Percentiles rank a stretch among this genome's conserved stretches.
These are phyloP conservation scores for Medicago arabica DNA, from an alignment of 306 rosid species.

Conservation along the genomic window DNA sequence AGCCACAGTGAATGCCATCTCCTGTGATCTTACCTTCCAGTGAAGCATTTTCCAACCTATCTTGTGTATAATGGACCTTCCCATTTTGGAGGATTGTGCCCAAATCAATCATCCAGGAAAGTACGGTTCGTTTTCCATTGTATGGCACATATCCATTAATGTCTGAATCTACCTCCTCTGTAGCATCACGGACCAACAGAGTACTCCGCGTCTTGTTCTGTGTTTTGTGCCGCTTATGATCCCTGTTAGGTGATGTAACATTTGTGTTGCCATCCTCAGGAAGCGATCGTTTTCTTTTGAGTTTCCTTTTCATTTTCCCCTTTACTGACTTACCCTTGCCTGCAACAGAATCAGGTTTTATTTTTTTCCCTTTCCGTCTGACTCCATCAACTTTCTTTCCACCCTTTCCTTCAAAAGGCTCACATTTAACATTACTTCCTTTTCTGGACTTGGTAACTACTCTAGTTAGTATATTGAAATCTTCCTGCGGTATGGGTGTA, in stretches of 20 bases:
- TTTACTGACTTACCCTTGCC: slow-evolving; percentile 49
- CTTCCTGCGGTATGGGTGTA: slow-evolving; percentile 73
- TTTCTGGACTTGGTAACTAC: slow-evolving; percentile 41
- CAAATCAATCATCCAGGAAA: slow-evolving; percentile 91
- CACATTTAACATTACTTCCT: slow-evolving; percentile 42
- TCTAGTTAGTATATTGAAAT: slow-evolving; percentile 61
- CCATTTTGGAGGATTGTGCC: slow-evolving; percentile 68
- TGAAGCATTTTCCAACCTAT: slow-evolving; percentile 43
- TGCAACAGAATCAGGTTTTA: slow-evolving; percentile 44
- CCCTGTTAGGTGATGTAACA: slow-evolving; percentile 44
- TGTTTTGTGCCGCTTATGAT: slow-evolving; percentile 56
- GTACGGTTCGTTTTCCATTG: slow-evolving; percentile 79
- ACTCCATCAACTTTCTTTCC: slow-evolving; percentile 33
- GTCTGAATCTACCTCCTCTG: slow-evolving; percentile 66
- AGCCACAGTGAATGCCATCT: slow-evolving; percentile 85
- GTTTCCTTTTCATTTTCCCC: slow-evolving; percentile 56
- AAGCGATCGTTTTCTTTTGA: slow-evolving; percentile 50
- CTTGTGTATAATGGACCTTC: slow-evolving; percentile 68
- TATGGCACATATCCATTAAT: slow-evolving; percentile 75
- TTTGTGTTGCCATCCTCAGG: slow-evolving; percentile 42
- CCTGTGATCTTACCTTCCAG: slow-evolving; percentile 72
- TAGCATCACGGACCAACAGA: slow-evolving; percentile 71
- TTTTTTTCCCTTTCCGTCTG: slow-evolving; percentile 49
- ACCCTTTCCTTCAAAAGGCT: slow-evolving; percentile 35
- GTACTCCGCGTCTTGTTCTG: slow-evolving; percentile 62